Conservation (phyloP, 2,329 filamentous ascomycete genomes). For the Penicillium frequentans region DNA sequence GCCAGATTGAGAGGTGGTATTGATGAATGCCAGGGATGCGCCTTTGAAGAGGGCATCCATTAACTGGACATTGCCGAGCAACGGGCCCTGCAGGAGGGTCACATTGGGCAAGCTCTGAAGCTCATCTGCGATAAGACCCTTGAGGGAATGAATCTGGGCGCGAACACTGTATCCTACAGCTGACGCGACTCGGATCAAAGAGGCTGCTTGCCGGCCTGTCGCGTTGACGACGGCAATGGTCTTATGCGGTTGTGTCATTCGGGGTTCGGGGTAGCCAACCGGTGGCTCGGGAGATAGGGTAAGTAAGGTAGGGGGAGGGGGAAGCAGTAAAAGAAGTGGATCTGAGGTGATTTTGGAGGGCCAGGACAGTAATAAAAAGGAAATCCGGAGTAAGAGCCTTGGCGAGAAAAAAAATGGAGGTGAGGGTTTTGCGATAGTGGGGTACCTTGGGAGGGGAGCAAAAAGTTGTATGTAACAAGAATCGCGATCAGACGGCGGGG, state of each 20-base stretch:
- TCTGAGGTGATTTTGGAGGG: slow-evolving; percentile 14
- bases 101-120: slow-evolving; percentile 80
- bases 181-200: slow-evolving; percentile 88
- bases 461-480: slow-evolving; percentile 28
- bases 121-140: slow-evolving; percentile 85
- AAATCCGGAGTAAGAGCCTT: slow-evolving; percentile 26
- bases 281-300: slow-evolving; percentile 2
- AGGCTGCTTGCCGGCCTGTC: slow-evolving; percentile 92
- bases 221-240: slow-evolving; percentile 95
- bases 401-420: slow-evolving; percentile 22
- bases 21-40: slow-evolving; percentile 90
- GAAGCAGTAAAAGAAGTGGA: slow-evolving; percentile 2
- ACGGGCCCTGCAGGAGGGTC: slow-evolving; percentile 64
- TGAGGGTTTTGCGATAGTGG: slow-evolving; percentile 25
- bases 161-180: slow-evolving; percentile 92
- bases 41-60: slow-evolving; percentile 79
- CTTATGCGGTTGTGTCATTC: slow-evolving; percentile 58
- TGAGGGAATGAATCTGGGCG: slow-evolving; percentile 83
- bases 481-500: slow-evolving; percentile 20
- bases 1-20: slow-evolving; percentile 88
- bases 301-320: slow-evolving; percentile 12
- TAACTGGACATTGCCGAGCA: slow-evolving; percentile 70
- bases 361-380: slow-evolving; percentile 19
- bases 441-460: slow-evolving; percentile 22
- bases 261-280: slow-evolving; percentile 12